A percentile compares a stretch with the other conserved stretches of the same genome.
These are phyloP conservation scores for Hydnum rufescens DNA, from an alignment of 768 basidiomycete species.

Conservation along the genomic window DNA sequence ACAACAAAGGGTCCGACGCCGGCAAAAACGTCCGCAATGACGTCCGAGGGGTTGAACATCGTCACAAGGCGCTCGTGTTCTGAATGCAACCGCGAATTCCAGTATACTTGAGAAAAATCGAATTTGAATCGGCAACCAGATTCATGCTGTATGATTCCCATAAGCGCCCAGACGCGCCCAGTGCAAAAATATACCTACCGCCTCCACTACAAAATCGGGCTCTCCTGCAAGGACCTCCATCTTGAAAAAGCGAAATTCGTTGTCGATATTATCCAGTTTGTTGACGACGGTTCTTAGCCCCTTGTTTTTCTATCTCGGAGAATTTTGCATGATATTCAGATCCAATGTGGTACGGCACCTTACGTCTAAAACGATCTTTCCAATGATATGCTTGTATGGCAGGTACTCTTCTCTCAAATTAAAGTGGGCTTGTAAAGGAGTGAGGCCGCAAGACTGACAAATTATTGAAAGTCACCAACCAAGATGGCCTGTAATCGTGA, in stretches of 20 bases:
- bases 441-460: neutral
- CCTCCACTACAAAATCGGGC: constrained; percentile 64
- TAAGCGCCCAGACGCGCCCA: neutral
- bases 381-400: constrained; percentile 80
- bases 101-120: constrained; percentile 90
- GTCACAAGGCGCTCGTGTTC: constrained; percentile 79
- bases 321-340: neutral
- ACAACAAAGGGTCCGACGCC: constrained; percentile 94
- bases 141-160: constrained; percentile 37
- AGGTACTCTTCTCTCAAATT: constrained; percentile 83
- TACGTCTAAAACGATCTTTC: constrained; percentile 81
- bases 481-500: constrained; percentile 78
- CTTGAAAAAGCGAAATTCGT: constrained; percentile 75
- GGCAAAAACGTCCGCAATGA: constrained; percentile 87
- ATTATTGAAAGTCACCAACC: constrained; percentile 28
- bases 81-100: constrained; percentile 87
- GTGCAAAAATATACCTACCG: constrained; percentile 36
- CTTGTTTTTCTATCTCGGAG: constrained; percentile 55
- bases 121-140: constrained; percentile 75
- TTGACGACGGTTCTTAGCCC: constrained; percentile 78
- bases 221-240: constrained; percentile 96
- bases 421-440: constrained; percentile 45
- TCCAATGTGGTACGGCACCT: constrained; percentile 15
- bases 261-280: constrained; percentile 74
- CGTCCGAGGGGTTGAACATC: constrained; percentile 41